Evolutionary conservation across 1,284 basidiomycete genomes (phyloP).

Genomic region (Testicularia cyperi): DNA sequence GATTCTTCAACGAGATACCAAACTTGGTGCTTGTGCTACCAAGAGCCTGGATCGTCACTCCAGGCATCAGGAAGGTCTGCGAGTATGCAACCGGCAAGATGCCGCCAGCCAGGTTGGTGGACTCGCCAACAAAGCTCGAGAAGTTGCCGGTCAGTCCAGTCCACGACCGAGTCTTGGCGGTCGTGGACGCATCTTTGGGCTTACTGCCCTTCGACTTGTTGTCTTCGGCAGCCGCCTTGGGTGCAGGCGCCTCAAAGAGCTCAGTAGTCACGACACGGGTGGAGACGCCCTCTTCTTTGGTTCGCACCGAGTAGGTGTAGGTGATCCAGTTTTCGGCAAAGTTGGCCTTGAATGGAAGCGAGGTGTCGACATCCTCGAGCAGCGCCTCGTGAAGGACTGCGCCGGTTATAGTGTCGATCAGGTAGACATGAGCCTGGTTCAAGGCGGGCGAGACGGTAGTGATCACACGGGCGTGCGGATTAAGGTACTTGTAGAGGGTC

Average conservation of each 20-base stretch:
- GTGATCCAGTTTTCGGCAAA: conserved; percentile 92
- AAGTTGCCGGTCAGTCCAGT: conserved; percentile 22
- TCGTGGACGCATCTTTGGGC: not conserved
- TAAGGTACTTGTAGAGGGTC: conserved; percentile 92
- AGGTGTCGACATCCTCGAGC: conserved; percentile 52
- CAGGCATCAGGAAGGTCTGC: conserved; percentile 73
- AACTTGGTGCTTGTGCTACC: conserved; percentile 72
- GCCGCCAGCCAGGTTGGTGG: not conserved
- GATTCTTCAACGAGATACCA: conserved; percentile 82
- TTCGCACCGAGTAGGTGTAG: conserved; percentile 69
- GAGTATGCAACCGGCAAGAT: conserved; percentile 63
- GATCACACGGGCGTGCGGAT: conserved; percentile 74
- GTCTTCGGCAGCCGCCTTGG: conserved; percentile 76
- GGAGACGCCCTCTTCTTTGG: conserved; percentile 63
- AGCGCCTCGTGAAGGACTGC: conserved; percentile 65
- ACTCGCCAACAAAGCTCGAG: conserved; percentile 34
- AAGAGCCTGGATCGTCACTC: conserved; percentile 69
- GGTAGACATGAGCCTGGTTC: conserved; percentile 67
- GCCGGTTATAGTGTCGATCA: conserved; percentile 79
- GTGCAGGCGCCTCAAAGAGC: conserved; percentile 75
- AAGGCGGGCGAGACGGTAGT: conserved; percentile 63
- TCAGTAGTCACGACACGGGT: conserved; percentile 69
- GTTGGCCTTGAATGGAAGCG: conserved; percentile 66
- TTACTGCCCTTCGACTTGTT: conserved; percentile 1
- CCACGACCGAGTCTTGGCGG: conserved; percentile 39